Evolutionary conservation across 768 basidiomycete genomes (phyloP).

Genomic region (Hygrocybe punicea): DNA sequence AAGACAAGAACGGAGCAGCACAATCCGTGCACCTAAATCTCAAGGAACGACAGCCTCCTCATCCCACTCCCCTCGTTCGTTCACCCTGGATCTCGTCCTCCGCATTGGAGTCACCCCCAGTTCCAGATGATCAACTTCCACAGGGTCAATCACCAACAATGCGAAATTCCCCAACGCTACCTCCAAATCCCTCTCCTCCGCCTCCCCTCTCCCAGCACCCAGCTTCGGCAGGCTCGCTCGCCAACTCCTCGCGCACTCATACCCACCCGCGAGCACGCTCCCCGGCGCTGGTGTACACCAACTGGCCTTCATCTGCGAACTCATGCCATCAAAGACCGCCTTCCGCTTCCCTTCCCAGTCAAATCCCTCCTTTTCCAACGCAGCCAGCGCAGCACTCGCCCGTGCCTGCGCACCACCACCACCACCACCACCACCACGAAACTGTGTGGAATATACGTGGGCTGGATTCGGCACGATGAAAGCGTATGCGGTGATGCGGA

Average conservation of each 20-base stretch:
- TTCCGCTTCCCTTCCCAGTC: conserved; percentile 67
- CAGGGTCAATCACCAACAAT: conserved; percentile 67
- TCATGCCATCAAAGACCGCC: conserved; percentile 59
- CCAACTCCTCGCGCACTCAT: conserved; percentile 61
- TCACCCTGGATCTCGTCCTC: conserved; percentile 53
- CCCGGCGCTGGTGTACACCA: conserved; percentile 75
- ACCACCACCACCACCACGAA: not conserved
- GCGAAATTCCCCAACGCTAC: conserved; percentile 65
- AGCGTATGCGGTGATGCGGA: conserved; percentile 59
- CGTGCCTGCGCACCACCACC: conserved; percentile 6
- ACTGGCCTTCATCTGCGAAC: conserved; percentile 59
- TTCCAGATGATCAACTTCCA: conserved; percentile 66
- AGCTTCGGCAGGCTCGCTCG: conserved; percentile 43
- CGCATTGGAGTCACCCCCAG: conserved; percentile 54
- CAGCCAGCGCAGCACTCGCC: conserved; percentile 21
- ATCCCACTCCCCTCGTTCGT: conserved; percentile 45
- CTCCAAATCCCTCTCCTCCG: conserved; percentile 46
- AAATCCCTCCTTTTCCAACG: conserved; percentile 40
- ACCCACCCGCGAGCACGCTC: conserved; percentile 44
- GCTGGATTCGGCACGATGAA: conserved; percentile 52
- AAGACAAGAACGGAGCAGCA: too few species aligned
- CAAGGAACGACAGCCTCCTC: conserved; percentile 66
- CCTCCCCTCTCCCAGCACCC: conserved; percentile 39
- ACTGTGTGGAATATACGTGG: conserved; percentile 17
- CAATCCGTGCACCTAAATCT: too few species aligned